Evolutionary conservation across 116 monocot genomes (phyloP).

Genomic region (Thalassia testudinum): DNA sequence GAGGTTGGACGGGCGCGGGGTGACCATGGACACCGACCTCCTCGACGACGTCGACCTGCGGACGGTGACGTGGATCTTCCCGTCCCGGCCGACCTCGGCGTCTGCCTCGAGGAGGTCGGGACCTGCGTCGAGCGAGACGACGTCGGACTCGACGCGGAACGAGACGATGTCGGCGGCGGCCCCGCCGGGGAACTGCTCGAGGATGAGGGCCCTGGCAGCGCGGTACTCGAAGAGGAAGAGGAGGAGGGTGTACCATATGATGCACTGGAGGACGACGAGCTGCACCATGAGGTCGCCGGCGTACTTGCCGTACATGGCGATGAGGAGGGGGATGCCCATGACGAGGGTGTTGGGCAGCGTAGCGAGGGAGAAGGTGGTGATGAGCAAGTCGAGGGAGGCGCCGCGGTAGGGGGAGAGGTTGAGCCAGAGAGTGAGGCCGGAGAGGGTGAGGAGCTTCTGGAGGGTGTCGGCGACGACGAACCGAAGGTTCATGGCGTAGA

Average conservation of each 20-base stretch:
- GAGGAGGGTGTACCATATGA: conserved; percentile 79
- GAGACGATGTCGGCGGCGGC: conserved; percentile 57
- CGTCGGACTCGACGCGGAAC: conserved; percentile 61
- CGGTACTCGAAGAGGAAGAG: conserved; percentile 88
- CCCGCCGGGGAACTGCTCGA: conserved; percentile 67
- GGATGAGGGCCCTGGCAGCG: conserved; percentile 55
- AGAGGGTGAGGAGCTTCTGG: conserved; percentile 62
- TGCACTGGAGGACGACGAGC: conserved; percentile 82
- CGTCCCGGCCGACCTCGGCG: conserved; percentile 58
- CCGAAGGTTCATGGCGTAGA: conserved; percentile 77
- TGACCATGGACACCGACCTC: conserved; percentile 39
- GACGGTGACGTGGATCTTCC: conserved; percentile 66
- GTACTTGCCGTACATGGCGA: conserved; percentile 77
- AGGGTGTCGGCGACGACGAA: conserved; percentile 76
- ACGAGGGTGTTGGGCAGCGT: conserved; percentile 83
- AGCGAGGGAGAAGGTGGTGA: conserved; percentile 71
- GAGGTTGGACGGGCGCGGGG: conserved; percentile 71
- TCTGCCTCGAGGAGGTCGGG: conserved; percentile 27
- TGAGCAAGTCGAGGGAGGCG: conserved; percentile 53
- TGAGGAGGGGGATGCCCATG: conserved; percentile 80
- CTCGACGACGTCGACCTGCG: conserved; percentile 58
- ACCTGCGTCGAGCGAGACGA: conserved; percentile 60
- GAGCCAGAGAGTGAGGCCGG: conserved; percentile 38
- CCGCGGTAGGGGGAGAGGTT: conserved; percentile 10
- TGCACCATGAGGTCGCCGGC: conserved; percentile 65